Percentiles rank a stretch among this genome's conserved stretches.
These are phyloP conservation scores for Funneliformis geosporum DNA, from an alignment of 192 early-diverging fungal species.

Conservation along the genomic window DNA sequence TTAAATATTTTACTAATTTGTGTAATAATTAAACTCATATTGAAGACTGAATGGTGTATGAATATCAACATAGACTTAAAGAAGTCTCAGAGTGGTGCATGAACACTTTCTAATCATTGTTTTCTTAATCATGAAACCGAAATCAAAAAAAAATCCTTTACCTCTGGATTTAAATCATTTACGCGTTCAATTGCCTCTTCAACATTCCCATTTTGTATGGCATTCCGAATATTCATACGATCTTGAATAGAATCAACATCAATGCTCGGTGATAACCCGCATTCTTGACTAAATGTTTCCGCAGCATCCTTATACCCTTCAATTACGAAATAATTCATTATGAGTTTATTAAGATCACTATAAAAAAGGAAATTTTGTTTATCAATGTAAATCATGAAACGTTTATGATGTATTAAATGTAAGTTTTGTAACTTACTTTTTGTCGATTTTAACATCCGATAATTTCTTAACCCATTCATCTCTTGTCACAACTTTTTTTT, in stretches of 20 bases:
- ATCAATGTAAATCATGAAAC: not conserved
- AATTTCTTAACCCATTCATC: slow-evolving; percentile 33
- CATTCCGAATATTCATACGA: slow-evolving; percentile 91
- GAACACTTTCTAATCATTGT: slow-evolving; percentile 33
- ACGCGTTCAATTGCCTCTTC: slow-evolving; percentile 95
- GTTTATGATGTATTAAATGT: not conserved
- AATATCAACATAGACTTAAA: slow-evolving; percentile 20
- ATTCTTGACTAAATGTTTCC: slow-evolving; percentile 91
- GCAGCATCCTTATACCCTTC: slow-evolving; percentile 99
- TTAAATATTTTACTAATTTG: not conserved
- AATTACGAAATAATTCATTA: slow-evolving; percentile 99
- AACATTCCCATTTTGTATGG: slow-evolving; percentile 88
- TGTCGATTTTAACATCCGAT: slow-evolving; percentile 29
- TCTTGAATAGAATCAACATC: slow-evolving; percentile 91
- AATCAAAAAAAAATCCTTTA: slow-evolving; percentile 40
- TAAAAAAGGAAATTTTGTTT: not conserved
- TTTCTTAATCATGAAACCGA: not conserved
- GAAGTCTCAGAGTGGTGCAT: slow-evolving; percentile 29
- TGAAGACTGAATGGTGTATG: slow-evolving; percentile 34
- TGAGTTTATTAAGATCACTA: slow-evolving; percentile 93
- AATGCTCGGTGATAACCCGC: slow-evolving; percentile 74
- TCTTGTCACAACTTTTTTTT: slow-evolving; percentile 29
- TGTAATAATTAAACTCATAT: slow-evolving; percentile 18
- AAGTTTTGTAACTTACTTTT: not conserved
- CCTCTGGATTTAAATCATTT: slow-evolving; percentile 98